A percentile compares a stretch with the other conserved stretches of the same genome.
These are phyloP conservation scores for Debaryomyces prosopidis DNA, from an alignment of 805 yeast species.

Conservation along the genomic window DNA sequence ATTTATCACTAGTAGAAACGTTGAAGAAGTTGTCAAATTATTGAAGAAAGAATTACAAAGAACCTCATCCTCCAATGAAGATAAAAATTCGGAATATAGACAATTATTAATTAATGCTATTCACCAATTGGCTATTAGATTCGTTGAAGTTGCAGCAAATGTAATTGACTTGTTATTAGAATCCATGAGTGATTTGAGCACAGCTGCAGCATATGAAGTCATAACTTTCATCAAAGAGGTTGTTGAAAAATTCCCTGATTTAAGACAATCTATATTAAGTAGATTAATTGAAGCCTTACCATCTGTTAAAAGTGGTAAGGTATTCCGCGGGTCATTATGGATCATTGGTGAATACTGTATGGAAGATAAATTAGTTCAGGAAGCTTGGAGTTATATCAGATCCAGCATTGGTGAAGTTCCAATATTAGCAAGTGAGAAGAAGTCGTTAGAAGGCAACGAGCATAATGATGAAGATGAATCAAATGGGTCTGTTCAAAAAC, in stretches of 20 bases:
- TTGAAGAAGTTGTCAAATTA: constrained; percentile 88
- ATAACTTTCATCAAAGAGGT: constrained; percentile 92
- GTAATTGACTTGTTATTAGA: constrained; percentile 88
- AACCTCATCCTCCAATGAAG: constrained; percentile 71
- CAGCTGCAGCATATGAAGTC: constrained; percentile 85
- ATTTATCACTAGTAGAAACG: constrained; percentile 82
- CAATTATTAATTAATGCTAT: constrained; percentile 85
- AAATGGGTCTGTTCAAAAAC: constrained; percentile 24
- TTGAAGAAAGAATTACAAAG: constrained; percentile 87
- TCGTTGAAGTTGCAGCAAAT: constrained; percentile 86
- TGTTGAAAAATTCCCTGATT: constrained; percentile 84
- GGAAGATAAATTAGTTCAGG: constrained; percentile 69
- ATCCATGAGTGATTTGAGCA: constrained; percentile 79
- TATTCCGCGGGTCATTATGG: constrained; percentile 93
- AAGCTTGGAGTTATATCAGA: constrained; percentile 86
- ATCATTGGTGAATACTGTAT: constrained; percentile 88
- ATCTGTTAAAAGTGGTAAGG: constrained; percentile 80
- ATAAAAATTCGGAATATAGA: constrained; percentile 82
- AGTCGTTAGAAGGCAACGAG: constrained; percentile 15
- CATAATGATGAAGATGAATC: constrained; percentile 37
- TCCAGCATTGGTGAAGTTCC: constrained; percentile 88
- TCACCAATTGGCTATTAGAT: constrained; percentile 83
- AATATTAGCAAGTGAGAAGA: constrained; percentile 66
- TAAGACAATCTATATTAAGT: constrained; percentile 62
- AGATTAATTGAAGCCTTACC: constrained; percentile 65